A percentile compares a stretch with the other conserved stretches of the same genome.
phyloP scores from a whole-genome alignment of 768 basidiomycete genomes.

The Xerocomus potaroensis region DNA sequence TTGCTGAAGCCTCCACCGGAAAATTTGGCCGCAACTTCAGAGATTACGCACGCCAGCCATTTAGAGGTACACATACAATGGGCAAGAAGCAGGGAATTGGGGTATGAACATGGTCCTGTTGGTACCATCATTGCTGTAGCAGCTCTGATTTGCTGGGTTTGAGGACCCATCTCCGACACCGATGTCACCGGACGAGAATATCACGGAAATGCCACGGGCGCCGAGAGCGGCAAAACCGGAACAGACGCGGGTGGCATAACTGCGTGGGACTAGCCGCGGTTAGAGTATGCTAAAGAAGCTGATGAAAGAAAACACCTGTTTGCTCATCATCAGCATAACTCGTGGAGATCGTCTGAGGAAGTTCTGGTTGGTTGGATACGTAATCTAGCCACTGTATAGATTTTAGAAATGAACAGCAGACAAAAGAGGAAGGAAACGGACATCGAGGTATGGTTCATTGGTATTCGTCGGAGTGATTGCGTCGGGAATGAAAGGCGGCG shows the following conservation, averaged over 20 bases:
- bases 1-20: slow-evolving; percentile 76
- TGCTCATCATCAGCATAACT: slow-evolving; percentile 74
- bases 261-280: slow-evolving; percentile 44
- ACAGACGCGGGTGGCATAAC: slow-evolving; percentile 58
- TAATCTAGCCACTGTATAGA: slow-evolving; percentile 55
- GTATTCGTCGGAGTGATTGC: slow-evolving; percentile 33
- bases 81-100: slow-evolving; percentile 58
- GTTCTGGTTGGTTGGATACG: slow-evolving; percentile 40
- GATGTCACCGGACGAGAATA: slow-evolving; percentile 63
- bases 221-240: slow-evolving; percentile 62
- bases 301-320: slow-evolving; percentile 39
- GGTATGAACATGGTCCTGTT: slow-evolving; percentile 54
- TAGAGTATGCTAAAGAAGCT: background rate
- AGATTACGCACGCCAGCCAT: slow-evolving; percentile 32
- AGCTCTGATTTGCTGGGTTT: slow-evolving; percentile 48
- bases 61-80: slow-evolving; percentile 38
- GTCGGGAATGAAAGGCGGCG: slow-evolving; percentile 56
- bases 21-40: slow-evolving; percentile 56
- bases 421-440: slow-evolving; percentile 19
- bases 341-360: slow-evolving; percentile 63
- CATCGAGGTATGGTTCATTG: slow-evolving; percentile 48
- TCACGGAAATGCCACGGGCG: slow-evolving; percentile 58
- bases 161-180: slow-evolving; percentile 65
- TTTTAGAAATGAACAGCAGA: background rate
- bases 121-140: slow-evolving; percentile 54